Percentiles rank a stretch among this genome's conserved stretches.
Conservation (phyloP, 371 early-diverging fungal species). For the Nematocida ausubeli region DNA sequence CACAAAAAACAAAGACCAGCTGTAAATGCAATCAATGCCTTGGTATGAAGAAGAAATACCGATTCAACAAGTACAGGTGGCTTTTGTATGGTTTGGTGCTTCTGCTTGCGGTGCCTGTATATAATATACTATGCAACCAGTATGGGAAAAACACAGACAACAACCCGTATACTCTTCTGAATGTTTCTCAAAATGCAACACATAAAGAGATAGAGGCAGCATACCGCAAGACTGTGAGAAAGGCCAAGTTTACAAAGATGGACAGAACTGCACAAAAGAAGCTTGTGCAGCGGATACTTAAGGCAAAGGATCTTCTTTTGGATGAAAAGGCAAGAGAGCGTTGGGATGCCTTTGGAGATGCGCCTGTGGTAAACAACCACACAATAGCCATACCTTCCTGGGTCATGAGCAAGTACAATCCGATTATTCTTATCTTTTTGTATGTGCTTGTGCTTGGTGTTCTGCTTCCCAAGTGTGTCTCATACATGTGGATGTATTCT, state of each 20-base stretch:
- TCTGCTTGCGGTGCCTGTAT: slow-evolving; percentile 20
- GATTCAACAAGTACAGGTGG: slow-evolving; percentile 3
- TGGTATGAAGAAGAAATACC: not conserved
- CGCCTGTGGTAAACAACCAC: slow-evolving; percentile 49
- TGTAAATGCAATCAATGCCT: not conserved
- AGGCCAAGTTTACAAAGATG: slow-evolving; percentile 1
- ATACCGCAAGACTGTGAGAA: slow-evolving; percentile 11
- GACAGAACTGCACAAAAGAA: slow-evolving; percentile 48
- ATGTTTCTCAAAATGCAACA: slow-evolving; percentile 1
- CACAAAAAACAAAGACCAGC: not conserved
- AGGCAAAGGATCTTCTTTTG: slow-evolving; percentile 59
- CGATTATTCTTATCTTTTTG: slow-evolving; percentile 47
- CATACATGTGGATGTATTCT: slow-evolving; percentile 58
- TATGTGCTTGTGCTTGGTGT: slow-evolving; percentile 61
- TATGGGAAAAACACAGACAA: not conserved
- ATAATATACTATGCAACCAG: slow-evolving; percentile 11
- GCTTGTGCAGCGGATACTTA: slow-evolving; percentile 44
- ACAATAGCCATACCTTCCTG: slow-evolving; percentile 66
- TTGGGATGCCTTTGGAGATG: slow-evolving; percentile 59
- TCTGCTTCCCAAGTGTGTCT: slow-evolving; percentile 58
- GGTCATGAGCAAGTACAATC: slow-evolving; percentile 53
- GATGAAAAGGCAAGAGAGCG: slow-evolving; percentile 50
- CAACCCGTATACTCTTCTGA: slow-evolving; percentile 32
- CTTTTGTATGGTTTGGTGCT: not conserved
- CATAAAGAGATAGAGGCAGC: slow-evolving; percentile 22